Evolutionary conservation across 2,329 filamentous ascomycete species (phyloP).

Genomic region (Bretziella fagacearum): DNA sequence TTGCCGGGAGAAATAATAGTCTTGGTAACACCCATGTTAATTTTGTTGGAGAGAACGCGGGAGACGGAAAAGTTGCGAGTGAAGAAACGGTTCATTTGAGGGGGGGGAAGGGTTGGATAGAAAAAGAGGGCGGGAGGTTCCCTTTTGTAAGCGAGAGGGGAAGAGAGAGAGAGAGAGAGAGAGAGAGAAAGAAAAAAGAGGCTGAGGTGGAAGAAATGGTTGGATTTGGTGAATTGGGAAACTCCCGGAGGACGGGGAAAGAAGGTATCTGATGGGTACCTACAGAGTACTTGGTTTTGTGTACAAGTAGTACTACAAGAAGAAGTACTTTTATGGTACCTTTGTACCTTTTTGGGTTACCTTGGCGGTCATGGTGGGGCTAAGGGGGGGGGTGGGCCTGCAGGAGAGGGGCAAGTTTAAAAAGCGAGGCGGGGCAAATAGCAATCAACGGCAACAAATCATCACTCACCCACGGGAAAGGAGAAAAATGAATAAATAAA

Average conservation of each 20-base stretch:
- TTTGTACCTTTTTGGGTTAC: background rate
- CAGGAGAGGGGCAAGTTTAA: background rate
- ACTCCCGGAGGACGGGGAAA: background rate
- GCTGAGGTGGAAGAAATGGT: background rate
- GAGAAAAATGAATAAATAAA: too few relatives aligned
- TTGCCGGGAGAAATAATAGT: conserved; percentile 43
- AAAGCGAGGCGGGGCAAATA: background rate
- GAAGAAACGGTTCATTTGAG: conserved; percentile 3
- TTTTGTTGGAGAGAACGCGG: background rate
- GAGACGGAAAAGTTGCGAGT: background rate
- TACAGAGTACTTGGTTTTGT: background rate
- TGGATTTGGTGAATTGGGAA: background rate
- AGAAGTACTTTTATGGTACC: background rate
- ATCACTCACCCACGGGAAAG: background rate
- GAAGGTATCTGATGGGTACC: background rate
- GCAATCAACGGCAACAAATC: background rate
- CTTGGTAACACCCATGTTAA: conserved; percentile 59
- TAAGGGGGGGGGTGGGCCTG: background rate
- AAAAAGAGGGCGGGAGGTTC: background rate
- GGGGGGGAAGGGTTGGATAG: background rate
- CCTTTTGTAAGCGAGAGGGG: background rate
- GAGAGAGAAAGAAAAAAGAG: background rate
- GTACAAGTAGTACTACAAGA: background rate
- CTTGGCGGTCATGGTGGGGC: background rate
- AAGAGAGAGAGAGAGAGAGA: background rate